phyloP scores from a whole-genome alignment of 2,329 filamentous ascomycete genomes.

The Orbilia ellipsospora region DNA sequence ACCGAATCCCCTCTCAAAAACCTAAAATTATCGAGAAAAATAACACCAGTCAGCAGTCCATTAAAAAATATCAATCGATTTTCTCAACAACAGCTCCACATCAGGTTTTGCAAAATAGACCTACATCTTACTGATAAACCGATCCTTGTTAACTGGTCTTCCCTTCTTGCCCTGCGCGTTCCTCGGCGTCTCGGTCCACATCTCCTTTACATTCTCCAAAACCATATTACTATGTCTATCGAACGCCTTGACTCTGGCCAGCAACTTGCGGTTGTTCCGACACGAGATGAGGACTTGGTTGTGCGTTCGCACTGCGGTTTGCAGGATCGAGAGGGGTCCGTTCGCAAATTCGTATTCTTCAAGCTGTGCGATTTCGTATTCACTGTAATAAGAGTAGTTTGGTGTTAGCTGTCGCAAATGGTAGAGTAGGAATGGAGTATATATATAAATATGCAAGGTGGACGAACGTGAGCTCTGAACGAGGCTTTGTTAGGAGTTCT shows the following conservation, averaged over 20 bases:
- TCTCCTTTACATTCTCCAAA: constrained; percentile 96
- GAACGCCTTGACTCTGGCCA: constrained; percentile 97
- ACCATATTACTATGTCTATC: constrained; percentile 99
- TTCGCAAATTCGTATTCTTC: constrained; percentile 80
- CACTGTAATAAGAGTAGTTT: constrained; percentile 66
- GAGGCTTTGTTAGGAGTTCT: constrained; percentile 88
- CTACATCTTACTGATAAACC: constrained; percentile 97
- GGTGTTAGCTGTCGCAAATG: constrained; percentile 11
- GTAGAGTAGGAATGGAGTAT: constrained; percentile 7
- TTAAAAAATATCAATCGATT: neutral
- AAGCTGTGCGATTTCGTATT: constrained; percentile 86
- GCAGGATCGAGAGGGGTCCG: constrained; percentile 89
- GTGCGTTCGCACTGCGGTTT: constrained; percentile 94
- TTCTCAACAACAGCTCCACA: constrained; percentile 2
- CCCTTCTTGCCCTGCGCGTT: constrained; percentile 88
- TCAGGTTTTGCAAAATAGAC: constrained; percentile 60
- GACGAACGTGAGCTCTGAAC: constrained; percentile 88
- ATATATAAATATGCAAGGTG: constrained; percentile 18
- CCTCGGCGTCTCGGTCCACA: constrained; percentile 96
- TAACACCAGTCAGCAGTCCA: constrained; percentile 1
- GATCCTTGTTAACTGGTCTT: constrained; percentile 92
- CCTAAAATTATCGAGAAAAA: constrained; percentile 65
- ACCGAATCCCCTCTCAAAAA: constrained; percentile 89
- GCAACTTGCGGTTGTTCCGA: constrained; percentile 97
- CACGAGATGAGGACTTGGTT: constrained; percentile 96